phyloP scores from a whole-genome alignment of 305 asterid genomes.

The Solanum hybrid region DNA sequence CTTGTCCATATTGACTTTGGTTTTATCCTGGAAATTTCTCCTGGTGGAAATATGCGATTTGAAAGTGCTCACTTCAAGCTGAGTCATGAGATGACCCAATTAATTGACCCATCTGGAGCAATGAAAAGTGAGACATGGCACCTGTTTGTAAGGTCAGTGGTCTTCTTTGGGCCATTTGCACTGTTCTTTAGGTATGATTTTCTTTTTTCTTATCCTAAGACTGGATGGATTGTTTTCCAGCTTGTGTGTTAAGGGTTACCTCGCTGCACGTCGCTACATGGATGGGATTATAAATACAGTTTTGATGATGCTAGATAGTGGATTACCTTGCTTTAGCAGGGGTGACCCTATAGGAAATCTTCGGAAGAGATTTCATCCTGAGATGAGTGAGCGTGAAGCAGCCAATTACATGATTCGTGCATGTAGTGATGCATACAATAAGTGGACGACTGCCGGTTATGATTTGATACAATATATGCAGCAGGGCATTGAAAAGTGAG shows the following conservation, averaged over 20 bases:
- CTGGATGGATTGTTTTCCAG: conserved; percentile 25
- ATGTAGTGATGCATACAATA: conserved; percentile 88
- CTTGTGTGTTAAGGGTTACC: conserved; percentile 95
- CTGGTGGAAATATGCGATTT: conserved; percentile 93
- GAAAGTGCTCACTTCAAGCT: conserved; percentile 97
- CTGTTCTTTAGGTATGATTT: not conserved
- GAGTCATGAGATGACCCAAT: conserved; percentile 98
- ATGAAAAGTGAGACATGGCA: conserved; percentile 96
- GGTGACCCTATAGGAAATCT: conserved; percentile 99
- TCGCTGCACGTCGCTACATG: conserved; percentile 90
- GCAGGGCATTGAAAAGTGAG: conserved; percentile 94
- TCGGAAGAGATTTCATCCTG: conserved; percentile 92
- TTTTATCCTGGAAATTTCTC: conserved; percentile 95
- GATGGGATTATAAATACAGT: conserved; percentile 85
- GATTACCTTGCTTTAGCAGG: conserved; percentile 95
- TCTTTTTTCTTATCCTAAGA: not conserved
- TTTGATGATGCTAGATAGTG: conserved; percentile 76
- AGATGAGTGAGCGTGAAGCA: conserved; percentile 96
- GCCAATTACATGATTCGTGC: conserved; percentile 83
- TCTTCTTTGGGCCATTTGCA: not conserved
- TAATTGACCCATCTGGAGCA: conserved; percentile 91
- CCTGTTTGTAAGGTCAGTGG: conserved; percentile 70
- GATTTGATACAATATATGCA: conserved; percentile 95
- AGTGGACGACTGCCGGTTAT: conserved; percentile 95
- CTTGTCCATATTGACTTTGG: conserved; percentile 99